Percentiles rank a stretch among this genome's conserved stretches.
Conservation (phyloP, 2,329 filamentous ascomycete species). For the Monosporascus cannonballus region DNA sequence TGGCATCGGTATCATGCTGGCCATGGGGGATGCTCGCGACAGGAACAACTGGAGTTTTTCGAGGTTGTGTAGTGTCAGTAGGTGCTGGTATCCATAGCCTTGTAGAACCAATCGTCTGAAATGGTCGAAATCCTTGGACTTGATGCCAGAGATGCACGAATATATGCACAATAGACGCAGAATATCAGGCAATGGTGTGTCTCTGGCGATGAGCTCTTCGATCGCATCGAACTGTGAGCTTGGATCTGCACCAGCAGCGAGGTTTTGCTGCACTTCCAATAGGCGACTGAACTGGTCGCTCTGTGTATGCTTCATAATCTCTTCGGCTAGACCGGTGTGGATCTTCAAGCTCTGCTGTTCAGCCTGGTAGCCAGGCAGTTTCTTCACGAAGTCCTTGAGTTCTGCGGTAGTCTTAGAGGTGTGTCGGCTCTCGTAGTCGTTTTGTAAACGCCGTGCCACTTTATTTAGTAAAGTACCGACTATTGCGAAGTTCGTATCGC, state of each 20-base stretch:
- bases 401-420: slow-evolving; percentile 83
- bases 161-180: slow-evolving; percentile 85
- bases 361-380: slow-evolving; percentile 83
- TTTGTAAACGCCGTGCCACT: slow-evolving; percentile 77
- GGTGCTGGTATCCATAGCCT: slow-evolving; percentile 90
- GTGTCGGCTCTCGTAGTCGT: slow-evolving; percentile 83
- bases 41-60: slow-evolving; percentile 86
- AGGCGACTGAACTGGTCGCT: slow-evolving; percentile 83
- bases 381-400: slow-evolving; percentile 90
- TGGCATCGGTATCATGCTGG: slow-evolving; percentile 74
- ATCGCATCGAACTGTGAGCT: slow-evolving; percentile 84
- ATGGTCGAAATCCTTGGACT: slow-evolving; percentile 78
- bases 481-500: slow-evolving; percentile 92
- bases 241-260: slow-evolving; percentile 84
- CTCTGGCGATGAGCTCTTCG: slow-evolving; percentile 88
- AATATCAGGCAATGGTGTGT: slow-evolving; percentile 73
- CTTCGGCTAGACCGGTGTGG: slow-evolving; percentile 87
- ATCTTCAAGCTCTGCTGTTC: slow-evolving; percentile 90
- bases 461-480: slow-evolving; percentile 86
- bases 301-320: slow-evolving; percentile 88
- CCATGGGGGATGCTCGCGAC: slow-evolving; percentile 67
- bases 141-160: slow-evolving; percentile 82
- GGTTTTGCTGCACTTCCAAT: slow-evolving; percentile 91
- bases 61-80: slow-evolving; percentile 80
- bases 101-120: slow-evolving; percentile 86